These are phyloP conservation scores for Talaromyces rugulosus DNA, from an alignment of 2,329 filamentous ascomycete genomes.

Conservation along the genomic window DNA sequence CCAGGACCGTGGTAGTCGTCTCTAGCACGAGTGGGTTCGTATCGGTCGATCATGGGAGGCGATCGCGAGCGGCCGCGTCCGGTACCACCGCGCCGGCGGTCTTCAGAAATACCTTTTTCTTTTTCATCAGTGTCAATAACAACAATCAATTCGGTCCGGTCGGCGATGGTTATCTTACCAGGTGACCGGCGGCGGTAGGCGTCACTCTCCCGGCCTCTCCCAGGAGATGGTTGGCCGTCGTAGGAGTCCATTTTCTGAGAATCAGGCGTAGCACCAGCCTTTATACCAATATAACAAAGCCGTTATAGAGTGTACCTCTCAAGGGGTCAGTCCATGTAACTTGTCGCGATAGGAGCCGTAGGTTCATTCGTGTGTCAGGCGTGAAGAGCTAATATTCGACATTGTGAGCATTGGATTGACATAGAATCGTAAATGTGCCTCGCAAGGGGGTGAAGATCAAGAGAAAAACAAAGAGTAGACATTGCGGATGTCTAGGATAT, in stretches of 20 bases:
- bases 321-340: neutral
- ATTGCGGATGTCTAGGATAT: neutral
- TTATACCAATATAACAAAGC: neutral
- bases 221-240: conserved; percentile 42
- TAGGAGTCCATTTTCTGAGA: conserved; percentile 42
- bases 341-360: neutral
- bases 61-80: conserved; percentile 55
- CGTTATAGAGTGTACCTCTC: neutral
- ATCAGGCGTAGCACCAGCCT: neutral
- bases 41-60: conserved; percentile 59
- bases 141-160: neutral
- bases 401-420: conserved; percentile 34
- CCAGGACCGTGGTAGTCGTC: conserved; percentile 54
- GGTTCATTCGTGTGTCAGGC: conserved; percentile 3
- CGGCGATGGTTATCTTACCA: conserved; percentile 29
- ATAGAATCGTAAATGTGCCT: neutral
- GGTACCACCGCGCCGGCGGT: conserved; percentile 35
- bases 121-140: neutral
- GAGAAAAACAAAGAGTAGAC: conserved; percentile 2
- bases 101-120: conserved; percentile 29
- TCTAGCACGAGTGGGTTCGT: conserved; percentile 55
- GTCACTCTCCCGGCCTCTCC: conserved; percentile 40
- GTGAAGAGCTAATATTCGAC: conserved; percentile 31
- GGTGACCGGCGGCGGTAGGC: conserved; percentile 44
- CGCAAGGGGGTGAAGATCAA: neutral